Percentiles rank a stretch among this genome's conserved stretches.
Conservation (phyloP, 495 filamentous ascomycete species). For the Pyrenopolyporus hunteri region DNA sequence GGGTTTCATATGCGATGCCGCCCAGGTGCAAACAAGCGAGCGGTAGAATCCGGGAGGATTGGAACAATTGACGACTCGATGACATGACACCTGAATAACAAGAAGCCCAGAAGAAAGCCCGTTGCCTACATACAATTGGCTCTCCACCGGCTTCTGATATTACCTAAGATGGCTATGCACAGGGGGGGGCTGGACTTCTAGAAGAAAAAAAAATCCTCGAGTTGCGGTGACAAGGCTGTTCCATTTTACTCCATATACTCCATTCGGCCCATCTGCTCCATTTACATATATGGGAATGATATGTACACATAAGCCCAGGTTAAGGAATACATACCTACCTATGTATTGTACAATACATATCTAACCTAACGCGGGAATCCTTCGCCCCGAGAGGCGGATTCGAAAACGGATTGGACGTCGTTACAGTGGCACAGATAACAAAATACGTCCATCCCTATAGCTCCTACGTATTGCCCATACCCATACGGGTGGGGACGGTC, state of each 20-base stretch:
- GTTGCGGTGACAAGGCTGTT: constrained; percentile 29
- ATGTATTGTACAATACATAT: neutral
- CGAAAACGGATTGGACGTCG: too few relatives aligned
- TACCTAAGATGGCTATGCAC: constrained; percentile 34
- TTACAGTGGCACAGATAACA: constrained; percentile 7
- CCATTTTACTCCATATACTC: too few relatives aligned
- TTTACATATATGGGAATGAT: too few relatives aligned
- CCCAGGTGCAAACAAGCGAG: constrained; percentile 7
- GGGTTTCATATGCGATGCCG: constrained; percentile 29
- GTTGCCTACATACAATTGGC: neutral
- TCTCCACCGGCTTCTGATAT: constrained; percentile 2
- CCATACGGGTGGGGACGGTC: constrained; percentile 16
- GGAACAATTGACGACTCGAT: constrained; percentile 23
- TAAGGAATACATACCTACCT: neutral
- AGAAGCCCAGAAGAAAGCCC: constrained; percentile 1
- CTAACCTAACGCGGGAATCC: neutral
- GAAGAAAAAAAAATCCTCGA: constrained; percentile 31
- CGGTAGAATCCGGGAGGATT: constrained; percentile 36
- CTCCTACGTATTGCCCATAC: neutral
- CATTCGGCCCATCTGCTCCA: too few relatives aligned
- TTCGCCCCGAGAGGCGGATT: too few relatives aligned
- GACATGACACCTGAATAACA: constrained; percentile 29
- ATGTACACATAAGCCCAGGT: too few relatives aligned
- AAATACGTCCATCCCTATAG: neutral
- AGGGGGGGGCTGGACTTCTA: constrained; percentile 21